Base-by-base conservation (phyloP, 768 basidiomycete genomes). In the Russula sp. region DNA sequence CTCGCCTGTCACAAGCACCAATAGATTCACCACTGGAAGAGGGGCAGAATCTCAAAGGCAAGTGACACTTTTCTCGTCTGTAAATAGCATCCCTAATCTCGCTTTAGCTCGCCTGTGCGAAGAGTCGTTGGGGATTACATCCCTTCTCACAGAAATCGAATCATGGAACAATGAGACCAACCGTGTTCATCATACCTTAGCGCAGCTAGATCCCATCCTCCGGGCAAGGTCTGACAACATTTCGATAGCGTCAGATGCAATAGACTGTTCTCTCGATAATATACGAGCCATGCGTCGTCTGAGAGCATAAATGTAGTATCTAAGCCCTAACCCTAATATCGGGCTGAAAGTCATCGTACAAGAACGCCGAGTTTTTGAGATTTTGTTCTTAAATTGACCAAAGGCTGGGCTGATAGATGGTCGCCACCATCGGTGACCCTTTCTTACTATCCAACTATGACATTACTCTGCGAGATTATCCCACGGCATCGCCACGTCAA, bases 361-460 rank as follows among this genome's bases (percentile, higher is more conserved):
- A n/a, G n/a, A 10, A 20, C 3, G 6, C 7, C 45, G 22, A 48
- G 47, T 18, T 22, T 48, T 48, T 27, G 47, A 48, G 47, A 27
- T 27, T 27, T 48, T 48, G 3, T 11, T 13, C 11, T 9, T 18
- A 22, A 40, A 10, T 40, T 16, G 40, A 47, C 27, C 14, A 44
- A 55, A 42, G n/a, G 27, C 18, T 32, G 3, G 40, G 9, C 5
- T 22, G 42, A 44, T 52, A 55, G 42, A 68, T 68, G 67, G 55
- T 42, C 31, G 61, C 66, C 22, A 22, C 51, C 31, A 57, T 68
- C 45, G 55, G 62, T 22, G 65, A 68, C 31, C 67, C 67, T 2
- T 66, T 63, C 53, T 53, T 61, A 20, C 65, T 68, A 34, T 57
- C 67, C 14, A 61, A 20, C 48, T 66, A 68, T 49, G 67, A 66